Evolutionary conservation across 106 monocot species (phyloP), one percentile per base, ranked within the genome.

Genomic region (Apostasia shenzhenica): DNA sequence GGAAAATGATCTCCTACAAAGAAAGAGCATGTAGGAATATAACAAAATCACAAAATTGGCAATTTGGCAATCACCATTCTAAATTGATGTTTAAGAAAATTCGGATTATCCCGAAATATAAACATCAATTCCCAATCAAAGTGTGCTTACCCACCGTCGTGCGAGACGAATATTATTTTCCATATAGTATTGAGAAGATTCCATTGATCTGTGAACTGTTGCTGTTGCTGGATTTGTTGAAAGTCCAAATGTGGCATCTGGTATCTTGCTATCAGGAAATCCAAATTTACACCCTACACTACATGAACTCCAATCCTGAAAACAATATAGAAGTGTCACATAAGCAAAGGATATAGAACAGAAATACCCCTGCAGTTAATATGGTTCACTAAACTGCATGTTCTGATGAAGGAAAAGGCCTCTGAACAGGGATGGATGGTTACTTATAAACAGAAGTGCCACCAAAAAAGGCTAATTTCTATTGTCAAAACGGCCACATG

Each of bases 61-160:
- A 26, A 26, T 26, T 26, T 26, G 26, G 26, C 26, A 26, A 26
- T 26, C 26, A 26, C 26, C 26, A 26, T 26, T 26, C 26, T 26
- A 26, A 26, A 26, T 0, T 26, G 26, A 26, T 26, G 26, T 26
- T 26, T 26, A 26, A 0, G 26, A 26, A 26, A 26, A 26, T 26
- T 26, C 26, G 26, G 26, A 26, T 26, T 26, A 26, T 26, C 26
- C 26, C 26, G 26, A 26, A 26, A 26, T 26, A 26, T 26, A 26
- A 26, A 26, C 26, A 26, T 26, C 26, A 26, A 26, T 26, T 26
- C 0, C 26, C 48, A 48, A 65, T 48, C 26, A 64, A 65, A 56
- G 5, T 56, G 56, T 74, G 75, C 84, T 91, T 91, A 94, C 94
- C 87, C 84, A 94, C 94, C 94, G 80, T 87, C 90, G 75, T 77